These are phyloP conservation scores for Moniliophthora roreri DNA, from an alignment of 1,284 basidiomycete genomes.

Conservation along the genomic window DNA sequence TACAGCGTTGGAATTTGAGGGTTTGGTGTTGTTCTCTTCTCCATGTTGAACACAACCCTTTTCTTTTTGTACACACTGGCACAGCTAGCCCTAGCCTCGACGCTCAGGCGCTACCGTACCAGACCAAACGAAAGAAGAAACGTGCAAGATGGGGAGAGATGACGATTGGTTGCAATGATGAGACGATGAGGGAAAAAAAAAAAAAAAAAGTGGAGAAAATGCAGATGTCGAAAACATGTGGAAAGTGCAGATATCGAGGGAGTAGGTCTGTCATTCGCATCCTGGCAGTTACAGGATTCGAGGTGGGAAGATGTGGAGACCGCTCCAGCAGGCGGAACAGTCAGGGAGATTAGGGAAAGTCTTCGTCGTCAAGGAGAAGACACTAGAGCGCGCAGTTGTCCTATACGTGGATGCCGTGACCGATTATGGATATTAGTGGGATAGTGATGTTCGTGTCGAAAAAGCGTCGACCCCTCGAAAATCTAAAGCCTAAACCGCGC, in stretches of 20 bases:
- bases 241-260: not conserved
- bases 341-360: not conserved
- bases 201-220: slow-evolving; percentile 9
- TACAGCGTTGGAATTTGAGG: slow-evolving; percentile 3
- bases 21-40: slow-evolving; percentile 4
- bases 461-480: slow-evolving; percentile 1
- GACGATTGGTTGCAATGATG: slow-evolving; percentile 5
- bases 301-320: not conserved
- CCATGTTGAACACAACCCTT: slow-evolving; percentile 4
- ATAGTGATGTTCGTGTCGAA: slow-evolving; percentile 3
- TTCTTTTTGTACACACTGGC: slow-evolving; percentile 12
- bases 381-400: slow-evolving; percentile 13
- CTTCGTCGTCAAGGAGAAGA: not conserved
- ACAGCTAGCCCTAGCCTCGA: slow-evolving; percentile 6
- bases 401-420: slow-evolving; percentile 11
- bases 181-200: not conserved
- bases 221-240: not conserved
- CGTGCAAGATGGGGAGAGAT: slow-evolving; percentile 11
- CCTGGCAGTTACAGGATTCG: not conserved
- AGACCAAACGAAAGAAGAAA: slow-evolving; percentile 11
- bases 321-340: not conserved
- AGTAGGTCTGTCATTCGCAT: not conserved
- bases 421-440: slow-evolving; percentile 7
- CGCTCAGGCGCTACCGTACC: slow-evolving; percentile 6
- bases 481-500: slow-evolving; percentile 10